Evolutionary conservation across 2,329 filamentous ascomycete species (phyloP).

Genomic region (Aspergillus unguis): DNA sequence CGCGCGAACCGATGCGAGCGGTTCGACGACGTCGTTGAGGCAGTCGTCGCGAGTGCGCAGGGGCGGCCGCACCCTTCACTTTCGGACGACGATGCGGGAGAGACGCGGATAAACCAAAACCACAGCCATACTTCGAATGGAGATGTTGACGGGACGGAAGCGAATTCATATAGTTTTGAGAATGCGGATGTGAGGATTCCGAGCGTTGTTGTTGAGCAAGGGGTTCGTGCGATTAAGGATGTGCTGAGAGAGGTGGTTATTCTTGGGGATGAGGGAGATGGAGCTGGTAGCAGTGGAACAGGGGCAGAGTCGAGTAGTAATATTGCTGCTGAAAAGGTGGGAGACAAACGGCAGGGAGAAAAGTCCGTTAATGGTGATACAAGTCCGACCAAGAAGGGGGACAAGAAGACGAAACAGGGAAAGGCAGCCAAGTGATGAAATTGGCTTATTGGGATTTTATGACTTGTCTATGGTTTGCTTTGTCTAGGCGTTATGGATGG

Average conservation of each 20-base stretch:
- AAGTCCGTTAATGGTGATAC: conserved; percentile 22
- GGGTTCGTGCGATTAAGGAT: conserved; percentile 50
- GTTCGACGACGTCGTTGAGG: conserved; percentile 55
- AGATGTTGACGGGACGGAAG: conserved; percentile 10
- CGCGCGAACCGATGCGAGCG: conserved; percentile 56
- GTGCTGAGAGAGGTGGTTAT: conserved; percentile 52
- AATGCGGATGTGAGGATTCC: conserved; percentile 50
- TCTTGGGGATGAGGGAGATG: conserved; percentile 37
- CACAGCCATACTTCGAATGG: conserved; percentile 16
- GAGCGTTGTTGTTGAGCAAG: conserved; percentile 48
- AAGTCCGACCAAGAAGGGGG: conserved; percentile 25
- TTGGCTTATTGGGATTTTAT: neutral
- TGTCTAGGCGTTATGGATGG: conserved; percentile 1
- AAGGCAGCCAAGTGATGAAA: conserved; percentile 20
- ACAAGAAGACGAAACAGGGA: conserved; percentile 23
- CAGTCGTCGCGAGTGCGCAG: conserved; percentile 49
- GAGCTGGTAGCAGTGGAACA: conserved; percentile 1
- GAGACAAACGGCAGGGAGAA: conserved; percentile 7
- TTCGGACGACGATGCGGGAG: conserved; percentile 13
- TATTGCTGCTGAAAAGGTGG: conserved; percentile 1
- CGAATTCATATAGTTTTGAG: conserved; percentile 25
- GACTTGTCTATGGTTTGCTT: neutral
- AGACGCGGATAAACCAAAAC: conserved; percentile 6
- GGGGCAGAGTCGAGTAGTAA: conserved; percentile 4
- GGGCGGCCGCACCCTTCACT: conserved; percentile 31